phyloP scores from a whole-genome alignment of 257 asterid species.

The Cruciata laevipes region DNA sequence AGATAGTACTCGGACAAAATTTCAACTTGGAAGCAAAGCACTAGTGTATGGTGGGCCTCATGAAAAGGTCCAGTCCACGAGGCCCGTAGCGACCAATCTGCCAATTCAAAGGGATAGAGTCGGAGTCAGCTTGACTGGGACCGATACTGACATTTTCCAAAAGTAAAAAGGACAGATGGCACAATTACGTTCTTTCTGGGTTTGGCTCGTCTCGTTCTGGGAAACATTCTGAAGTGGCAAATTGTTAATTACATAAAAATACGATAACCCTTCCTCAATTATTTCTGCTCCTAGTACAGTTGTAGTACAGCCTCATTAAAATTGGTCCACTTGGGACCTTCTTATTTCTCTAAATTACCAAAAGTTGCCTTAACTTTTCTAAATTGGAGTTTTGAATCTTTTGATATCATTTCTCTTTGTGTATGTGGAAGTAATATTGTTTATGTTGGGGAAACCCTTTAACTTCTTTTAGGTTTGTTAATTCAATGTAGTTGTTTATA shows the following conservation, averaged over 20 bases:
- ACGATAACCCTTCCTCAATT: background rate
- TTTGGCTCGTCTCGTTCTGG: background rate
- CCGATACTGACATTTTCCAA: slow-evolving; percentile 1
- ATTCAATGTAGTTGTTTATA: too few species aligned
- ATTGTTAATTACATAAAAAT: background rate
- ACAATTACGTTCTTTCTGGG: background rate
- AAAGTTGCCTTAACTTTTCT: background rate
- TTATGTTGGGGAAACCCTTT: too few species aligned
- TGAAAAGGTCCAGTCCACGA: background rate
- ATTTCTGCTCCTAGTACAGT: background rate
- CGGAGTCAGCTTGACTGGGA: slow-evolving; percentile 9
- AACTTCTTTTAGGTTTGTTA: too few species aligned
- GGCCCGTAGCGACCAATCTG: slow-evolving; percentile 1
- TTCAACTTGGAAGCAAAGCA: background rate
- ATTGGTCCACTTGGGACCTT: background rate
- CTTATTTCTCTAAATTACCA: background rate
- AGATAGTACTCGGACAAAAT: too few species aligned
- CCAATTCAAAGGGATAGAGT: slow-evolving; percentile 1
- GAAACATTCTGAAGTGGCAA: slow-evolving; percentile 5
- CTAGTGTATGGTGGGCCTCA: background rate
- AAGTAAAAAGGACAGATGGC: background rate
- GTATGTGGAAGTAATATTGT: too few species aligned
- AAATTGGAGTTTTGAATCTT: too few species aligned
- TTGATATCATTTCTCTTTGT: too few species aligned
- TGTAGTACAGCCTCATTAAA: background rate